A percentile compares a stretch with the other conserved stretches of the same genome.
Evolutionary conservation across 2,329 filamentous ascomycete species (phyloP).

Genomic region (Phaeosphaeriaceae sp.): DNA sequence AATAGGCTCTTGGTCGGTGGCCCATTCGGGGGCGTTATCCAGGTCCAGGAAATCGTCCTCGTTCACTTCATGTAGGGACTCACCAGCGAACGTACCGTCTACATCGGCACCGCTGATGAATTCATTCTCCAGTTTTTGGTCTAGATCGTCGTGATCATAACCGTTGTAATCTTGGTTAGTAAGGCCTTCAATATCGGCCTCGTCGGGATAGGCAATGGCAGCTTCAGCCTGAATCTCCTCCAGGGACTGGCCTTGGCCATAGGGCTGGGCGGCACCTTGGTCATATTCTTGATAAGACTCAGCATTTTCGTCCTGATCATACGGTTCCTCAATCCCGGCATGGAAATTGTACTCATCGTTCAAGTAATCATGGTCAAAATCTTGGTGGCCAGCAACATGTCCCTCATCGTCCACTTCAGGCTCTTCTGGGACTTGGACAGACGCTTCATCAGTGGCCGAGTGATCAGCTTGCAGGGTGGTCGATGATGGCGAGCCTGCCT

Average conservation of each 20-base stretch:
- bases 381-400: conserved; percentile 9
- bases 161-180: conserved; percentile 33
- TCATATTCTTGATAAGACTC: conserved; percentile 26
- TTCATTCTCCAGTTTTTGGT: conserved; percentile 21
- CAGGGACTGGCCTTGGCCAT: conserved; percentile 17
- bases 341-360: not conserved
- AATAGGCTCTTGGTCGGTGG: conserved; percentile 16
- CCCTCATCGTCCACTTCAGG: not conserved
- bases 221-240: conserved; percentile 22
- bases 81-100: conserved; percentile 9
- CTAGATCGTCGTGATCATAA: conserved; percentile 24
- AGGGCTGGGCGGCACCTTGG: conserved; percentile 3
- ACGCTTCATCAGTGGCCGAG: conserved; percentile 15
- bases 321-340: conserved; percentile 10
- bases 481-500: conserved; percentile 35
- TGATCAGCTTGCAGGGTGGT: conserved; percentile 45
- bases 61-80: conserved; percentile 13
- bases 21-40: conserved; percentile 26
- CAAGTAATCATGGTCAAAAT: not conserved
- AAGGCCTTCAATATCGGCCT: conserved; percentile 23
- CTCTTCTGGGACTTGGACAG: conserved; percentile 2
- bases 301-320: conserved; percentile 16
- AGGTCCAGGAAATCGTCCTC: conserved; percentile 28
- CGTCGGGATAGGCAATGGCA: conserved; percentile 16
- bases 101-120: conserved; percentile 17